Base-by-base conservation (phyloP, 441 rosid genomes). In the Aleurites moluccanus region DNA sequence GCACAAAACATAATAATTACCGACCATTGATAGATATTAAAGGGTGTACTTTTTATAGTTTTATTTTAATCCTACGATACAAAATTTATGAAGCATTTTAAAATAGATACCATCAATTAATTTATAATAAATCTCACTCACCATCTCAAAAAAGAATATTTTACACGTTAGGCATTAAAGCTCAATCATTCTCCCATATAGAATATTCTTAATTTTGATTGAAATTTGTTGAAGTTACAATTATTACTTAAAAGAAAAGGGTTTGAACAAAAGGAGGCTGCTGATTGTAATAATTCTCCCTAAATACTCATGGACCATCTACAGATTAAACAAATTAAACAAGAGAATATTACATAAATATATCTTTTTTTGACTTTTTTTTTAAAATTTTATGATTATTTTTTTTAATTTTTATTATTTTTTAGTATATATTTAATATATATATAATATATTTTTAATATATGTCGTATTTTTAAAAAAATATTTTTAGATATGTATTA, bases 131-230 rank as follows among this genome's bases (percentile, higher is more conserved):
- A 40, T 25, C 42, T 23, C 50, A 44, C 2, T 69, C 28, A 71
- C 42, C 53, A 10, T 42, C 13, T 18, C 60, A n/a, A 69, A 1
- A 35, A 35, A 28, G 52, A 65, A 65, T 64, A 74, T 64, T 55
- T 67, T 73, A 70, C 8, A 21, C 20, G 21, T n/a, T 70, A 35
- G 62, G 35, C 7, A 38, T 18, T 71, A 25, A 25, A 25, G 40
- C 57, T 47, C 70, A 67, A 44, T 45, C 56, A 42, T 13, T 44
- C 20, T 44, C 69, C 44, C 16, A 27, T 23, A 70, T 13, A 57
- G 64, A 70, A 56, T 56, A 35, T 21, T 69, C 62, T 69, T n/a
- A n/a, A 38, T 64, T 64, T 63, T 9, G 45, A 9, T 9, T 63
- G 47, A 35, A 61, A 35, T 63, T 57, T 57, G 23, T 7, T 14